phyloP scores from a whole-genome alignment of 2,329 filamentous ascomycete species.

The Phoma sp. region DNA sequence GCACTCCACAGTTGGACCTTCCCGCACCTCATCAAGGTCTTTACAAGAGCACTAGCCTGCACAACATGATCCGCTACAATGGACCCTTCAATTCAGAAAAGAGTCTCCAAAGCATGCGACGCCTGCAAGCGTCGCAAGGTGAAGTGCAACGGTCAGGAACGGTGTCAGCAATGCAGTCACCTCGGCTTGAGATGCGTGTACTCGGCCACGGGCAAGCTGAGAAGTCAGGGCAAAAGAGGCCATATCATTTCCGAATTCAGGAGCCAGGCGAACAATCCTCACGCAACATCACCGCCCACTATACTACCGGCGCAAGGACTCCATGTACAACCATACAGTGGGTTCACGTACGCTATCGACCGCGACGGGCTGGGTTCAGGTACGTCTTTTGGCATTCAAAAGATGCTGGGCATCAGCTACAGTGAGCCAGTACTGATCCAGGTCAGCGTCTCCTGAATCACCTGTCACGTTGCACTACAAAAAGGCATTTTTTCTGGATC shows the following conservation, averaged over 20 bases:
- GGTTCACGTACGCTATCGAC: conserved; percentile 22
- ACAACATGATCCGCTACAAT: conserved; percentile 34
- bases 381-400: conserved; percentile 16
- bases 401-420: too few relatives aligned
- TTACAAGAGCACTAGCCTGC: conserved; percentile 15
- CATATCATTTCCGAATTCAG: conserved; percentile 52
- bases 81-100: conserved; percentile 36
- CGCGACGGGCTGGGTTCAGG: conserved; percentile 25
- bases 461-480: conserved; percentile 26
- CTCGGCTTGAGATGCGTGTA: conserved; percentile 56
- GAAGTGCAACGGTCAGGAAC: conserved; percentile 54
- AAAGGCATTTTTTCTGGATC: conserved; percentile 50
- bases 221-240: conserved; percentile 49
- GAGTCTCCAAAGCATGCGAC: conserved; percentile 54
- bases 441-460: conserved; percentile 25
- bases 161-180: conserved; percentile 50
- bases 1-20: conserved; percentile 18
- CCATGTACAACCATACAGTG: conserved; percentile 15
- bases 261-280: conserved; percentile 32
- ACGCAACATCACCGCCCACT: conserved; percentile 31
- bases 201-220: conserved; percentile 47
- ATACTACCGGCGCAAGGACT: conserved; percentile 32
- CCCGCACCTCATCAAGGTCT: conserved; percentile 11
- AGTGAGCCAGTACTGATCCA: background rate
- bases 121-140: conserved; percentile 56